These are phyloP conservation scores for Pichia manshurica DNA, from an alignment of 805 yeast genomes.

Conservation along the genomic window DNA sequence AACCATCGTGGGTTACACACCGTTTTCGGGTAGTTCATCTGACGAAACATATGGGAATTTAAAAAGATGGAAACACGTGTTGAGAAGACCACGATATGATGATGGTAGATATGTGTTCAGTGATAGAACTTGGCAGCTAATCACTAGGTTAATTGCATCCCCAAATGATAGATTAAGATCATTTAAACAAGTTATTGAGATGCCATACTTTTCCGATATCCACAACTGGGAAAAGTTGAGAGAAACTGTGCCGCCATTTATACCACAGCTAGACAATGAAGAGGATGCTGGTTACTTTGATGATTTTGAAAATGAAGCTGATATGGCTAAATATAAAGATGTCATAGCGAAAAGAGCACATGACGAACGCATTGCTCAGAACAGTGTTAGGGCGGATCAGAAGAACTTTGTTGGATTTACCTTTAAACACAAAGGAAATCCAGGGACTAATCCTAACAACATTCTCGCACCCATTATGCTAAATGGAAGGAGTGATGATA, in stretches of 20 bases:
- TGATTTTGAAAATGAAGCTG: slow-evolving; percentile 92
- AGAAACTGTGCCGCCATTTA: slow-evolving; percentile 80
- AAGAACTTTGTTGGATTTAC: slow-evolving; percentile 93
- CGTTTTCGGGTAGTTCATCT: slow-evolving; percentile 88
- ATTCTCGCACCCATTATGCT: slow-evolving; percentile 30
- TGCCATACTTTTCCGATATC: slow-evolving; percentile 79
- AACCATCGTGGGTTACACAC: slow-evolving; percentile 94
- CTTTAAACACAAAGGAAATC: slow-evolving; percentile 73
- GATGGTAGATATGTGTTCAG: slow-evolving; percentile 90
- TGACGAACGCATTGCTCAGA: slow-evolving; percentile 72
- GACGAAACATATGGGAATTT: slow-evolving; percentile 93
- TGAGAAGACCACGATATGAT: slow-evolving; percentile 85
- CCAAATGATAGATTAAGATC: slow-evolving; percentile 70
- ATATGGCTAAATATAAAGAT: slow-evolving; percentile 96
- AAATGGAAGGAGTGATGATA: slow-evolving; percentile 21
- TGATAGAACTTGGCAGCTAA: slow-evolving; percentile 92
- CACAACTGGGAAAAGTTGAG: slow-evolving; percentile 65
- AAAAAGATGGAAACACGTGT: slow-evolving; percentile 85
- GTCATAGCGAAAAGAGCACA: slow-evolving; percentile 89
- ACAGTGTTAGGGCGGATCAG: slow-evolving; percentile 50
- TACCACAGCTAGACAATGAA: slow-evolving; percentile 94
- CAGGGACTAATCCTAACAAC: slow-evolving; percentile 39
- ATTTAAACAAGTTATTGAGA: slow-evolving; percentile 73
- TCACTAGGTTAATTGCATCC: slow-evolving; percentile 72
- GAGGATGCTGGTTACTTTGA: slow-evolving; percentile 99